Conservation (phyloP, 164 flowering plant genomes). For the Amborella trichopoda region DNA sequence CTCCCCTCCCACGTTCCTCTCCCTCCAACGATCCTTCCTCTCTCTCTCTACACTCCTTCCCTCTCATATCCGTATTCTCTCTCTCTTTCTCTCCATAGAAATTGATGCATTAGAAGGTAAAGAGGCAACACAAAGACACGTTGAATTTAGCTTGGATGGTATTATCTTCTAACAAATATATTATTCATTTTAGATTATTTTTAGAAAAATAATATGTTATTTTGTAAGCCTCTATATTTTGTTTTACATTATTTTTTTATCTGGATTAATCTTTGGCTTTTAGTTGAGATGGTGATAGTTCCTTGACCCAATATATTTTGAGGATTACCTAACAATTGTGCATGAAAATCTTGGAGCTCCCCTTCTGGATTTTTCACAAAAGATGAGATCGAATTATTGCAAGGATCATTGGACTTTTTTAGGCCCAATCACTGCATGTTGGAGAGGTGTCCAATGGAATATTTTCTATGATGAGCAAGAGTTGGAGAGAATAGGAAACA, state of each 20-base stretch:
- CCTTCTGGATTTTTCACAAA: constrained; percentile 65
- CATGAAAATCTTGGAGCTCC: constrained; percentile 53
- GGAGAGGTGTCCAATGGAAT: constrained; percentile 23
- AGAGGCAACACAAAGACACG: constrained; percentile 63
- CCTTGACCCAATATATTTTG: constrained; percentile 66
- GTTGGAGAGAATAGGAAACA: constrained; percentile 53
- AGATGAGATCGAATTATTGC: constrained; percentile 49
- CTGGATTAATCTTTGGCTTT: no score
- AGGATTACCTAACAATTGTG: constrained; percentile 77
- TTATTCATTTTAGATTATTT: neutral
- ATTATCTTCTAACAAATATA: constrained; percentile 8
- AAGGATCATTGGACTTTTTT: constrained; percentile 52
- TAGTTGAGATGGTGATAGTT: constrained; percentile 39
- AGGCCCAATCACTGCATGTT: constrained; percentile 76
- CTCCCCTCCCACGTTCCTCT: no score
- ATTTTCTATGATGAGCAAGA: constrained; percentile 45
- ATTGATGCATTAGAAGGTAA: constrained; percentile 51
- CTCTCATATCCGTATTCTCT: no score
- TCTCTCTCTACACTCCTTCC: no score
- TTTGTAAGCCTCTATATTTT: no score
- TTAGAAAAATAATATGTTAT: no score
- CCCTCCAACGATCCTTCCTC: no score
- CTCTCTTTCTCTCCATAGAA: no score
- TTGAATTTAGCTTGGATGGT: constrained; percentile 93
- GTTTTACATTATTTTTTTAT: no score